Evolutionary conservation across 2,329 filamentous ascomycete genomes (phyloP).

Genomic region (Rhinocladiella mackenziei): DNA sequence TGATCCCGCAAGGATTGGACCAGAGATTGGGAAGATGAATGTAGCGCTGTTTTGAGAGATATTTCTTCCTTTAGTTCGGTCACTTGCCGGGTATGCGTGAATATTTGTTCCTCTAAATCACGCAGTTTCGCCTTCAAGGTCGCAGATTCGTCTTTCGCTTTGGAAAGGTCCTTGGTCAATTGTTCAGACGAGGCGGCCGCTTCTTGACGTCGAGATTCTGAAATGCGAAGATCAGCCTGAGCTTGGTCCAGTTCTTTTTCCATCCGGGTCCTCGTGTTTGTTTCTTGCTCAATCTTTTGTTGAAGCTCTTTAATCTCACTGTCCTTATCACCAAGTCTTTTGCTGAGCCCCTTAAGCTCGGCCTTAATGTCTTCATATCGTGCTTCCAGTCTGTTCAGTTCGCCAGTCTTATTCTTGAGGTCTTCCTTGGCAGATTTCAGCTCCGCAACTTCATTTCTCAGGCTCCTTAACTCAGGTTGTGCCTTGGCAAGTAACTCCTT

Average conservation of each 20-base stretch:
- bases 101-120: conserved; percentile 69
- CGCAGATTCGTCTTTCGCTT: conserved; percentile 67
- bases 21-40: conserved; percentile 76
- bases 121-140: conserved; percentile 56
- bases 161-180: conserved; percentile 63
- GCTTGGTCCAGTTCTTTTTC: conserved; percentile 74
- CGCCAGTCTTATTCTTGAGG: conserved; percentile 57
- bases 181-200: conserved; percentile 70
- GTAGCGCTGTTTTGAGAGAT: conserved; percentile 78
- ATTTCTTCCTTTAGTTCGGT: conserved; percentile 70
- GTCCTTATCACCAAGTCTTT: conserved; percentile 69
- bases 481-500: conserved; percentile 75
- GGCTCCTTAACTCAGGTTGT: conserved; percentile 75
- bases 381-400: conserved; percentile 72
- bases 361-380: conserved; percentile 75
- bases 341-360: conserved; percentile 67
- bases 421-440: conserved; percentile 74
- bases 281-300: conserved; percentile 73
- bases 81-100: conserved; percentile 65
- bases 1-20: conserved; percentile 93
- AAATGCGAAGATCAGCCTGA: conserved; percentile 71
- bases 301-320: conserved; percentile 71
- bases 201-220: conserved; percentile 76
- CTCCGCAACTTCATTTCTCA: conserved; percentile 71
- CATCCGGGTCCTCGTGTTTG: conserved; percentile 63